Conservation (phyloP, 1,284 basidiomycete genomes). For the Cryptococcus sp. region DNA sequence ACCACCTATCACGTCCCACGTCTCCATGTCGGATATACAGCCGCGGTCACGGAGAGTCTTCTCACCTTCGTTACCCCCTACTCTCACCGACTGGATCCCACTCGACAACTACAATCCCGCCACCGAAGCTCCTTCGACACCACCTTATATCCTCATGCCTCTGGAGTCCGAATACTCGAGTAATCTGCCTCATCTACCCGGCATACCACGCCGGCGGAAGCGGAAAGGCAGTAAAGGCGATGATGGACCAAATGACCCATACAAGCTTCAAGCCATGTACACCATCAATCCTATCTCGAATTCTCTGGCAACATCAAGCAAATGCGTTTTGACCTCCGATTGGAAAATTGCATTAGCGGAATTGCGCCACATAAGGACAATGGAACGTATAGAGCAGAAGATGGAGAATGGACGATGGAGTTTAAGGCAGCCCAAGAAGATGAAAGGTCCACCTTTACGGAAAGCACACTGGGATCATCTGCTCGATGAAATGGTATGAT, state of each 20-base stretch:
- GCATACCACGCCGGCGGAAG: slow-evolving; percentile 13
- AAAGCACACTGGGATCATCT: slow-evolving; percentile 96
- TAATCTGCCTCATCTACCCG: slow-evolving; percentile 31
- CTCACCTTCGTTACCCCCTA: slow-evolving; percentile 7
- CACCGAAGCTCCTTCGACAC: slow-evolving; percentile 9
- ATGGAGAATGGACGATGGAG: slow-evolving; percentile 83
- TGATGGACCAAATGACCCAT: slow-evolving; percentile 26
- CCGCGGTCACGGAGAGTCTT: slow-evolving; percentile 10
- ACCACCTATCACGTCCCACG: background rate
- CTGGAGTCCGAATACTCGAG: slow-evolving; percentile 34
- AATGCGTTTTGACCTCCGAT: slow-evolving; percentile 40
- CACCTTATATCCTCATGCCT: slow-evolving; percentile 31
- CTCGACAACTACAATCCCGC: slow-evolving; percentile 36
- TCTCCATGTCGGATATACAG: slow-evolving; percentile 10
- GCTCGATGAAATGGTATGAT: slow-evolving; percentile 87
- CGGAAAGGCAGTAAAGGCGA: slow-evolving; percentile 25
- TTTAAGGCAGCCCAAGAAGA: slow-evolving; percentile 92
- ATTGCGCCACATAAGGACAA: slow-evolving; percentile 67
- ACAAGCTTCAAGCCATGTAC: slow-evolving; percentile 30
- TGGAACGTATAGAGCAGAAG: slow-evolving; percentile 79
- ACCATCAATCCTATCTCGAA: slow-evolving; percentile 35
- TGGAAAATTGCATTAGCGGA: slow-evolving; percentile 64
- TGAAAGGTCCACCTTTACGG: slow-evolving; percentile 69
- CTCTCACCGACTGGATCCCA: slow-evolving; percentile 33
- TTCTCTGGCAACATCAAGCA: slow-evolving; percentile 29